Percentiles rank a stretch among this genome's conserved stretches.
Evolutionary conservation across 2,329 filamentous ascomycete species (phyloP).

Genomic region (Coniochaeta pulveracea): DNA sequence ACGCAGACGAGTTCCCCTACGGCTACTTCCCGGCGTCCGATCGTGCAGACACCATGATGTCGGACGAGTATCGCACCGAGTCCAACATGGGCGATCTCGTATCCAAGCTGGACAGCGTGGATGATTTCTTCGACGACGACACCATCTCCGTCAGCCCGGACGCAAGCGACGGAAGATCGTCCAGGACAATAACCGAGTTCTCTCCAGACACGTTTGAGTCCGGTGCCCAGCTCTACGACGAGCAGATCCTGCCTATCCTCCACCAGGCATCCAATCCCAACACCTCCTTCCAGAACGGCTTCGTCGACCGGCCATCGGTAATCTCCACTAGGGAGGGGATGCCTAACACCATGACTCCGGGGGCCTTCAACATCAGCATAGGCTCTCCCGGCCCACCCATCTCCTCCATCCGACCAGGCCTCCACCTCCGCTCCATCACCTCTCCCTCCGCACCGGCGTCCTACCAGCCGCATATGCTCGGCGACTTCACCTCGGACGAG

Average conservation of each 20-base stretch:
- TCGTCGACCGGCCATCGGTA: conserved; percentile 58
- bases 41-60: conserved; percentile 85
- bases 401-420: conserved; percentile 43
- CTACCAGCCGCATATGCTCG: conserved; percentile 39
- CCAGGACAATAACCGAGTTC: conserved; percentile 53
- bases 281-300: conserved; percentile 80
- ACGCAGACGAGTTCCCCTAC: conserved; percentile 76
- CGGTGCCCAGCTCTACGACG: conserved; percentile 78
- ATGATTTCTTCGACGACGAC: conserved; percentile 71
- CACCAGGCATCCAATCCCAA: conserved; percentile 77
- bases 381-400: conserved; percentile 3
- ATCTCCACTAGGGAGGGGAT: conserved; percentile 48
- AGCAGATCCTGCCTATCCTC: conserved; percentile 82
- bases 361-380: conserved; percentile 32
- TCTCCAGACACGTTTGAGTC: conserved; percentile 57
- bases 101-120: conserved; percentile 64
- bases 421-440: conserved; percentile 77
- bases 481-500: conserved; percentile 63
- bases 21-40: conserved; percentile 64
- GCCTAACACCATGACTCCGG: conserved; percentile 51
- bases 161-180: conserved; percentile 50
- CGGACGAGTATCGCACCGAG: conserved; percentile 65
- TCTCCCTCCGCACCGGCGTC: conserved; percentile 56
- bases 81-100: conserved; percentile 75
- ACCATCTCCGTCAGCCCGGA: conserved; percentile 36